Conservation (phyloP, 2,329 filamentous ascomycete species). For the Ophiostoma himal-ulmi region DNA sequence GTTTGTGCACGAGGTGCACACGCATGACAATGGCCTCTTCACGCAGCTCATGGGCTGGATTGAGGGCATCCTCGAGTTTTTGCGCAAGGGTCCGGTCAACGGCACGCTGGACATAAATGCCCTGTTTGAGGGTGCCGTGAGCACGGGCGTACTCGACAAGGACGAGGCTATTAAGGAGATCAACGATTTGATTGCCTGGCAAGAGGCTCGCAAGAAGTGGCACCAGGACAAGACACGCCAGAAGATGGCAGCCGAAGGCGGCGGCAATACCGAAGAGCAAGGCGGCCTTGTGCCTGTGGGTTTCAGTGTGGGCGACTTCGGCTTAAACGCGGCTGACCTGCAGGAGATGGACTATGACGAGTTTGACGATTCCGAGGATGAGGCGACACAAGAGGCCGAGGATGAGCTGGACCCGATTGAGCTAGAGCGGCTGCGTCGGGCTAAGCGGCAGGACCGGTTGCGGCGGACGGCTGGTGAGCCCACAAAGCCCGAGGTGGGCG, state of each 20-base stretch:
- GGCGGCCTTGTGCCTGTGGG: conserved; percentile 42
- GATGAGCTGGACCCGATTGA: conserved; percentile 83
- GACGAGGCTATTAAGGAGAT: conserved; percentile 71
- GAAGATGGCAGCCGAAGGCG: conserved; percentile 91
- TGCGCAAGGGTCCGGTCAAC: conserved; percentile 77
- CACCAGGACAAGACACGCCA: conserved; percentile 95
- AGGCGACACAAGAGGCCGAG: conserved; percentile 62
- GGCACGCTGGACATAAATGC: conserved; percentile 93
- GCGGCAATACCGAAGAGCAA: conserved; percentile 37
- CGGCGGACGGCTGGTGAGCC: conserved; percentile 78
- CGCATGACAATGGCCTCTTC: conserved; percentile 93
- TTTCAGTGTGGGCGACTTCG: conserved; percentile 83
- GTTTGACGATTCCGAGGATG: conserved; percentile 54
- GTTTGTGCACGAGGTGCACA: conserved; percentile 96
- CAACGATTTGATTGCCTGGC: conserved; percentile 82
- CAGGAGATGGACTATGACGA: conserved; percentile 80
- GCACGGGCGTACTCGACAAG: conserved; percentile 62
- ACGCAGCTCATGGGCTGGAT: conserved; percentile 96
- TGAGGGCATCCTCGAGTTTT: conserved; percentile 88
- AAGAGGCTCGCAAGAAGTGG: conserved; percentile 94
- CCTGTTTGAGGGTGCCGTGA: conserved; percentile 73
- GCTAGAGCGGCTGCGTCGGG: conserved; percentile 72
- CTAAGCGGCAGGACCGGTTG: conserved; percentile 72
- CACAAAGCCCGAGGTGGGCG: conserved; percentile 68
- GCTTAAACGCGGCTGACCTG: conserved; percentile 77